Evolutionary conservation across 257 asterid species (phyloP).

Genomic region (Jaltomata sinuosa): DNA sequence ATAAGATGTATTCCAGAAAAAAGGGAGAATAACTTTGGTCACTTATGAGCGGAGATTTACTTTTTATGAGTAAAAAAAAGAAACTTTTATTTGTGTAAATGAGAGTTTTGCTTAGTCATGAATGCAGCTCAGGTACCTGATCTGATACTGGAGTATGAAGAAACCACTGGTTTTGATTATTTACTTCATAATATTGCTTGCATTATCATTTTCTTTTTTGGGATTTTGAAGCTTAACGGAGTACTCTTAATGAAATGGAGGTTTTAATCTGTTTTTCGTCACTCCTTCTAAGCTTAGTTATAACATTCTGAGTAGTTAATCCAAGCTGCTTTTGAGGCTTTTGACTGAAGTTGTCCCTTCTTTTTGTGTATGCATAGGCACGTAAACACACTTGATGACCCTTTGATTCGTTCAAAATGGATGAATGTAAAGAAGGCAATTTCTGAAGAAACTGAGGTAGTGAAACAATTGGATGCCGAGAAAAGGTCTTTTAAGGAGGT

Average conservation of each 20-base stretch:
- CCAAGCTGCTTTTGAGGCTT: background rate
- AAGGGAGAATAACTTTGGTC: background rate
- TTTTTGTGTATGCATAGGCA: constrained; percentile 36
- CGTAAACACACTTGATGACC: constrained; percentile 80
- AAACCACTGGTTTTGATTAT: background rate
- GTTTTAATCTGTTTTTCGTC: background rate
- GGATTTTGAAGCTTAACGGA: background rate
- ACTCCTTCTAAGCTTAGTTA: background rate
- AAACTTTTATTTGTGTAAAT: background rate
- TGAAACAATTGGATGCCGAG: constrained; percentile 90
- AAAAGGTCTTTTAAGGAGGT: constrained; percentile 82
- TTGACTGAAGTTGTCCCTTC: background rate
- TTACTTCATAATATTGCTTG: background rate
- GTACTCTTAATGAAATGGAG: background rate
- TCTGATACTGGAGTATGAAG: background rate
- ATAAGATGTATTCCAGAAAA: background rate
- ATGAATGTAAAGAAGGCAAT: constrained; percentile 87
- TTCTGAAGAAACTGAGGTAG: constrained; percentile 91
- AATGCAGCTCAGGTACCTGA: background rate
- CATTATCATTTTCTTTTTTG: background rate
- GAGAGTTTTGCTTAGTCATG: background rate
- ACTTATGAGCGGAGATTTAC: background rate
- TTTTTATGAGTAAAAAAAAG: background rate
- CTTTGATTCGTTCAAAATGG: constrained; percentile 82
- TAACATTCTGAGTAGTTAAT: background rate